Percentiles rank a stretch among this genome's conserved stretches.
These are phyloP conservation scores for Bjerkandera adusta DNA, from an alignment of 1,284 basidiomycete genomes.

Conservation along the genomic window DNA sequence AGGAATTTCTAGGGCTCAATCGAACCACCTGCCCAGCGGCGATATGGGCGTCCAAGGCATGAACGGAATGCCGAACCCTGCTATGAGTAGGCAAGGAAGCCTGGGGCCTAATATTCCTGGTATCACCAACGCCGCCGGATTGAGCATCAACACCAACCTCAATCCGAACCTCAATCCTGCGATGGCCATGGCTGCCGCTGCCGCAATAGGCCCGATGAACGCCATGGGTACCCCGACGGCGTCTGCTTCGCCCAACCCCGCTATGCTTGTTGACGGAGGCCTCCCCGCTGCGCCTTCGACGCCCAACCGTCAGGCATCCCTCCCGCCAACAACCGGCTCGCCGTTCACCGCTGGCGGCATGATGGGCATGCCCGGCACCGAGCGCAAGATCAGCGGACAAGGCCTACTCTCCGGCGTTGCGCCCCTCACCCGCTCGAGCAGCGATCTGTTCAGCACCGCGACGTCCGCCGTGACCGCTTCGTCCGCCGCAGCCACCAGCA, in stretches of 20 bases:
- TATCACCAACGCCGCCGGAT: constrained; percentile 13
- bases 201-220: constrained; percentile 14
- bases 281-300: constrained; percentile 3
- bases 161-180: constrained; percentile 20
- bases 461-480: constrained; percentile 4
- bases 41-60: constrained; percentile 10
- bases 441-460: constrained; percentile 3
- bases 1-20: too few relatives aligned
- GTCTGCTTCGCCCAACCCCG: constrained; percentile 7
- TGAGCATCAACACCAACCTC: constrained; percentile 23
- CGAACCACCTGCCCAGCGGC: too few relatives aligned
- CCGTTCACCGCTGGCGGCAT: constrained; percentile 20
- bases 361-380: constrained; percentile 12
- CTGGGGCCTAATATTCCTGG: background rate
- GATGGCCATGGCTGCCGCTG: constrained; percentile 11
- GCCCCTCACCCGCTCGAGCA: constrained; percentile 6
- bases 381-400: constrained; percentile 13
- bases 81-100: constrained; percentile 11
- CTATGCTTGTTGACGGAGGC: constrained; percentile 1
- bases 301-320: constrained; percentile 24
- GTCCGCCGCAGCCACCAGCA: constrained; percentile 1
- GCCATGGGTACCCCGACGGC: constrained; percentile 5
- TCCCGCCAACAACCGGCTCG: constrained; percentile 20
- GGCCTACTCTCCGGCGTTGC: constrained; percentile 6
- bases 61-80: constrained; percentile 2